phyloP scores from a whole-genome alignment of 441 rosid genomes.

The Biscutella laevigata region DNA sequence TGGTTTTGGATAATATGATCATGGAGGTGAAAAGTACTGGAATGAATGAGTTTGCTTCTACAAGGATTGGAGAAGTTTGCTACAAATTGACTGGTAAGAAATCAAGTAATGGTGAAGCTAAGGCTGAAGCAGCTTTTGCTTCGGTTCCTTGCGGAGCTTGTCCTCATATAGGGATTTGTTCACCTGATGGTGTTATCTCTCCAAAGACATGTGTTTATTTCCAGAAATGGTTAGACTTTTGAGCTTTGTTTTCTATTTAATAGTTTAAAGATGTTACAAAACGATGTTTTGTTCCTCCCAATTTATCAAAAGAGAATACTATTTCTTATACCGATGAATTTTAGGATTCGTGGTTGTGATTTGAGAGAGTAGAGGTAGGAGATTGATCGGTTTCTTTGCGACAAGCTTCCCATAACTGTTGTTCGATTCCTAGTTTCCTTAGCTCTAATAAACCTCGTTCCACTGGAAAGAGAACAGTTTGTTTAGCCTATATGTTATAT shows the following conservation, averaged over 20 bases:
- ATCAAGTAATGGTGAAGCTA: conserved; percentile 23
- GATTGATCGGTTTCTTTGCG: conserved; percentile 56
- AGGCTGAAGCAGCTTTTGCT: conserved; percentile 47
- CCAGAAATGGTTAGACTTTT: conserved; percentile 65
- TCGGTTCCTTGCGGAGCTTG: conserved; percentile 82
- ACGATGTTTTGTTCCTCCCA: neutral
- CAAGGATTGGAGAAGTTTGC: conserved; percentile 37
- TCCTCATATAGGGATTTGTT: conserved; percentile 47
- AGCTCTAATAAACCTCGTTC: conserved; percentile 80
- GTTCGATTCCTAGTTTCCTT: conserved; percentile 84
- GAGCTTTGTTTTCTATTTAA: neutral
- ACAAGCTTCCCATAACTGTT: conserved; percentile 94
- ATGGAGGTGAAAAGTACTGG: conserved; percentile 59
- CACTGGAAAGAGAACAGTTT: conserved; percentile 34
- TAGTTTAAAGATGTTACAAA: neutral
- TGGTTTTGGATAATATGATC: conserved; percentile 57
- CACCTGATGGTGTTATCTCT: conserved; percentile 58
- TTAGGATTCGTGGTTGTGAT: neutral
- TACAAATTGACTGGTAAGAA: conserved; percentile 31
- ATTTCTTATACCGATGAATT: neutral
- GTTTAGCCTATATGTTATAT: neutral
- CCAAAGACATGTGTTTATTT: conserved; percentile 55
- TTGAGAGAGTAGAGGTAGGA: conserved; percentile 21
- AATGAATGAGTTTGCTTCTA: conserved; percentile 37
- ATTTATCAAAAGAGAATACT: neutral